Percentiles rank a stretch among this genome's conserved stretches.
Evolutionary conservation across 345 rosid species (phyloP).

Genomic region (Heritiera littoralis): DNA sequence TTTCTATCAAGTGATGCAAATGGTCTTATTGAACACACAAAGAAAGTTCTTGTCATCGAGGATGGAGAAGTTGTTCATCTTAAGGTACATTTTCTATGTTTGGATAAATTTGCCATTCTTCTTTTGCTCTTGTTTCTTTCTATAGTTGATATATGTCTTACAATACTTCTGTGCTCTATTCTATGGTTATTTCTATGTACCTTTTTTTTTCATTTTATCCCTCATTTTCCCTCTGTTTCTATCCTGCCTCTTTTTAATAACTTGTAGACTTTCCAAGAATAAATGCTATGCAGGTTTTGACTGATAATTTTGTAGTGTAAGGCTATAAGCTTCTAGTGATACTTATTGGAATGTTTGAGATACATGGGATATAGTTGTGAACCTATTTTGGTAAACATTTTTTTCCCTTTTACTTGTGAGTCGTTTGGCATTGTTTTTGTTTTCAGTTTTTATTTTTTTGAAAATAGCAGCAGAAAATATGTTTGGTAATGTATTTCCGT

Average conservation of each 20-base stretch:
- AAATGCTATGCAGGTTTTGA: not conserved
- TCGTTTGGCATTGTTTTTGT: too few species aligned
- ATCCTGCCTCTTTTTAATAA: not conserved
- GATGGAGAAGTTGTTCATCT: constrained; percentile 88
- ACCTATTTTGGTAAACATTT: not conserved
- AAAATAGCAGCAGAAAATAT: too few species aligned
- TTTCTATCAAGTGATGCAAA: constrained; percentile 85
- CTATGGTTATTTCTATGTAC: not conserved
- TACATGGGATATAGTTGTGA: not conserved
- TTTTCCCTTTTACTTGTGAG: not conserved
- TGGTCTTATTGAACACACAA: constrained; percentile 92
- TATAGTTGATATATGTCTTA: not conserved
- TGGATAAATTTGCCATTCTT: not conserved
- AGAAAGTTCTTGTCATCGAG: constrained; percentile 82
- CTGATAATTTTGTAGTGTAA: not conserved
- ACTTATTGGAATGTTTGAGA: not conserved
- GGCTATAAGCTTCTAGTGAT: not conserved
- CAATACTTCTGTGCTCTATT: not conserved
- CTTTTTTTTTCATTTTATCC: not conserved
- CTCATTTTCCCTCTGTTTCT: not conserved
- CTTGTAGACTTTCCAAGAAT: not conserved
- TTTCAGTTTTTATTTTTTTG: too few species aligned
- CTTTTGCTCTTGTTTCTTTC: not conserved
- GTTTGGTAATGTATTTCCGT: too few species aligned
- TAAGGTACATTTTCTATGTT: constrained; percentile 51